phyloP scores from a whole-genome alignment of 805 yeast genomes.

The Torulaspora maleeae region DNA sequence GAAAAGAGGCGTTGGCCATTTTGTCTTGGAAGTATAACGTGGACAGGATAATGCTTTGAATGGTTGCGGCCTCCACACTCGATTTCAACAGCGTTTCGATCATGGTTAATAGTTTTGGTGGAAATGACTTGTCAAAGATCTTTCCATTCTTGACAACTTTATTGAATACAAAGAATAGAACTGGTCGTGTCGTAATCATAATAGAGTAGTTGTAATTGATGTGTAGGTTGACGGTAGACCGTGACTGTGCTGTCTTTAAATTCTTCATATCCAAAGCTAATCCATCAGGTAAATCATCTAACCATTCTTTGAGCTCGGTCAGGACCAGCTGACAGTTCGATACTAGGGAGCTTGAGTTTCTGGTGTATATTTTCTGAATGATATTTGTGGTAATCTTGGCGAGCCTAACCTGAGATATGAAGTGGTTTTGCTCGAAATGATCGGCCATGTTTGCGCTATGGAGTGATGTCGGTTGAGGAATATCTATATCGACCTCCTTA shows the following conservation, averaged over 20 bases:
- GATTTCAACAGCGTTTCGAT: slow-evolving; percentile 17
- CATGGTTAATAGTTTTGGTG: slow-evolving; percentile 7
- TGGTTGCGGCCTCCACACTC: slow-evolving; percentile 19
- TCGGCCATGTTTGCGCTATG: slow-evolving; percentile 9
- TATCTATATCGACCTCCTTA: slow-evolving; percentile 17
- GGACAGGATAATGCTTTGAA: slow-evolving; percentile 18
- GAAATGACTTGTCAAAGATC: slow-evolving; percentile 10
- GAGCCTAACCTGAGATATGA: slow-evolving; percentile 18
- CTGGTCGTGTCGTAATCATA: slow-evolving; percentile 21
- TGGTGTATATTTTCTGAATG: slow-evolving; percentile 18
- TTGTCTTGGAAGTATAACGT: slow-evolving; percentile 16
- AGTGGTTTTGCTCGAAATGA: slow-evolving; percentile 17
- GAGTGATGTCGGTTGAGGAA: slow-evolving; percentile 12
- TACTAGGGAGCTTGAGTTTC: slow-evolving; percentile 15
- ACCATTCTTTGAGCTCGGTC: slow-evolving; percentile 16
- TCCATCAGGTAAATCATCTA: slow-evolving; percentile 13
- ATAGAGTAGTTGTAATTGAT: slow-evolving; percentile 22
- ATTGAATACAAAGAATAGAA: slow-evolving; percentile 20
- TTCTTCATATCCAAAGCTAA: slow-evolving; percentile 16
- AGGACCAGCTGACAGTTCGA: slow-evolving; percentile 20
- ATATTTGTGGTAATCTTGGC: slow-evolving; percentile 20
- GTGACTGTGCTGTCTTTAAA: slow-evolving; percentile 8
- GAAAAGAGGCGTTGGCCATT: slow-evolving; percentile 17
- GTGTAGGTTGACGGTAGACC: slow-evolving; percentile 21
- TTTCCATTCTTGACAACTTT: slow-evolving; percentile 8